Evolutionary conservation across 257 asterid genomes (phyloP).

Genomic region (Pogostemon cablin): DNA sequence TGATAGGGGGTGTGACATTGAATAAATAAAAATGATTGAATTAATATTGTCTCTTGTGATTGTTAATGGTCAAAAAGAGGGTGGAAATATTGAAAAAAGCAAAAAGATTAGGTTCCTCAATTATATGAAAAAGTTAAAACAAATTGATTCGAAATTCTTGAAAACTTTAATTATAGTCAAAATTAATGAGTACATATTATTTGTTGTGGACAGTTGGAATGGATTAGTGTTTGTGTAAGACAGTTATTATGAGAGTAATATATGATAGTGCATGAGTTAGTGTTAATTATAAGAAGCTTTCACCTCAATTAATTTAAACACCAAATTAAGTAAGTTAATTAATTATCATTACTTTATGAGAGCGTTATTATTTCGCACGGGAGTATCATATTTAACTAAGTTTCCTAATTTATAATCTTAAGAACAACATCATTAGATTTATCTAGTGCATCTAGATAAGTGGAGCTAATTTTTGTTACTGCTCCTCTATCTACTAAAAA

Average conservation of each 20-base stretch:
- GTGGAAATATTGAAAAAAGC: constrained; percentile 36
- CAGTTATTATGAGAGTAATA: constrained; percentile 36
- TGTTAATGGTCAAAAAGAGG: constrained; percentile 43
- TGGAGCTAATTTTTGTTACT: no score
- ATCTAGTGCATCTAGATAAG: no score
- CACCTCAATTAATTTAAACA: not conserved
- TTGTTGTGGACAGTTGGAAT: constrained; percentile 48
- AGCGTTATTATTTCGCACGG: no score
- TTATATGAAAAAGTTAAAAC: constrained; percentile 34
- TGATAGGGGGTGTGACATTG: not conserved
- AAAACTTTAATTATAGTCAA: constrained; percentile 46
- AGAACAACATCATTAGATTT: no score
- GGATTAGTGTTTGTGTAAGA: constrained; percentile 31
- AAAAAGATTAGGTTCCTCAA: constrained; percentile 32
- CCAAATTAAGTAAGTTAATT: constrained; percentile 6
- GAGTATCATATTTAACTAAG: not conserved
- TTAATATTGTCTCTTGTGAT: constrained; percentile 19
- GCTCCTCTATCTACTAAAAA: no score
- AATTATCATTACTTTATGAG: not conserved
- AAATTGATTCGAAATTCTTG: constrained; percentile 41
- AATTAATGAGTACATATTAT: constrained; percentile 41
- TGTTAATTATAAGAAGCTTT: constrained; percentile 34
- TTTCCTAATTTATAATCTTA: not conserved
- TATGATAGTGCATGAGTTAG: constrained; percentile 41
- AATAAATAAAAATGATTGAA: not conserved